Evolutionary conservation across 2,329 filamentous ascomycete genomes (phyloP).

Genomic region (Hymenoscyphus infarciens): DNA sequence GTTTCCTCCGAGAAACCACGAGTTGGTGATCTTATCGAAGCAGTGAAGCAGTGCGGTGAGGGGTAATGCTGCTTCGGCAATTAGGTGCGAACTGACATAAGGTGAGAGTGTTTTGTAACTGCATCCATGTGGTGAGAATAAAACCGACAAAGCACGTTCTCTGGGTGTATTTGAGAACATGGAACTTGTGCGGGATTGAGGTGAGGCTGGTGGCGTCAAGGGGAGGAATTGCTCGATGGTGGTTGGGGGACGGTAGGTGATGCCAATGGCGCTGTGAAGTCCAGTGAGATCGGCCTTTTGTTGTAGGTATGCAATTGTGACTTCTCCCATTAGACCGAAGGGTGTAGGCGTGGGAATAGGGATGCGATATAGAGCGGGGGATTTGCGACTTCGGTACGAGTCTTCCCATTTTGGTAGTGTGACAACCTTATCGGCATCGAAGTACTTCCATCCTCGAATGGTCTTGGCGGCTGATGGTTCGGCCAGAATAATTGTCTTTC

Average conservation of each 20-base stretch:
- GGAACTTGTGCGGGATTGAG: slow-evolving; percentile 25
- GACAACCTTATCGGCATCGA: slow-evolving; percentile 49
- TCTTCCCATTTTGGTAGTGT: slow-evolving; percentile 47
- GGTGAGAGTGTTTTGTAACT: slow-evolving; percentile 49
- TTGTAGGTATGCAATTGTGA: slow-evolving; percentile 66
- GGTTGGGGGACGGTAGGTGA: slow-evolving; percentile 60
- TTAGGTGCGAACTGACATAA: slow-evolving; percentile 56
- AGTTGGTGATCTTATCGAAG: slow-evolving; percentile 56
- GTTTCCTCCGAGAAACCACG: slow-evolving; percentile 59
- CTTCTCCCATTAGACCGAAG: slow-evolving; percentile 57
- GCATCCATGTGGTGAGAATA: slow-evolving; percentile 64
- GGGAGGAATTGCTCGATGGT: slow-evolving; percentile 8
- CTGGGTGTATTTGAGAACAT: slow-evolving; percentile 34
- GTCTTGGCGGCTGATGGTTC: slow-evolving; percentile 61
- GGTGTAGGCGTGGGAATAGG: slow-evolving; percentile 50
- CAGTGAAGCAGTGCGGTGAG: slow-evolving; percentile 63
- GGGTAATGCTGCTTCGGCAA: slow-evolving; percentile 53
- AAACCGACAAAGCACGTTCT: slow-evolving; percentile 51
- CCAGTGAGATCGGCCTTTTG: slow-evolving; percentile 58
- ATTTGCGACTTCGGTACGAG: slow-evolving; percentile 24
- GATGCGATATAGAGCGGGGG: slow-evolving; percentile 40
- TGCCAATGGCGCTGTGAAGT: slow-evolving; percentile 64
- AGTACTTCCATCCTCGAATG: slow-evolving; percentile 67
- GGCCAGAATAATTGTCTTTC: slow-evolving; percentile 61
- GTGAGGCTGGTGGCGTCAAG: slow-evolving; percentile 25